Evolutionary conservation across 2,329 filamentous ascomycete species (phyloP), one percentile per base, ranked within the genome.

Genomic region (Diaporthe sp.): DNA sequence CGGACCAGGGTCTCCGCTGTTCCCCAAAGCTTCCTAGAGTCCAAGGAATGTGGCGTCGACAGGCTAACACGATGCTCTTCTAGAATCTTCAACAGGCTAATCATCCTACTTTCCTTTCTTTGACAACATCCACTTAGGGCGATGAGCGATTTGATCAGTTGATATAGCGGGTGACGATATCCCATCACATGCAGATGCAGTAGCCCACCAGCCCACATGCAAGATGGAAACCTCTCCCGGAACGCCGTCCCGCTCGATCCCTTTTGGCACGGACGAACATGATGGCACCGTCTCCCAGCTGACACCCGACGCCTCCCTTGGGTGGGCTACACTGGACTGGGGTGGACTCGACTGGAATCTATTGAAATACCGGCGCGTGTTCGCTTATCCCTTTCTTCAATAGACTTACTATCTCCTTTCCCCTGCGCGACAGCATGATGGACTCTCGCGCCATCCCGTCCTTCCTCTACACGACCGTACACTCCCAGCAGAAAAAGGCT

Each of bases 11-110:
- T 37, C 4, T 70, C 68, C 55, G 51, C 15, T 27, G 7, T 70
- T 44, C 15, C 66, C 51, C 25, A 53, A 56, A 70, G 39, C 68
- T 47, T 58, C 19, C 12, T 37, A 27, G 17, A n/a, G 39, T 12
- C 68, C 56, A 58, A 58, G 69, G 25, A 71, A 61, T 71, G 55
- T 71, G 69, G 69, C 42, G 69, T 37, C n/a, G 25, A 35, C 25
- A 61, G 25, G 37, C 32, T 22, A 39, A 68, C 63, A 53, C 25
- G 22, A 37, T 51, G n/a, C 25, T 30, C 55, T 61, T 53, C 27
- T 32, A 30, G 55, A 70, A 71, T 30, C 27, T 12, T 37, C 42
- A 61, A 51, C 32, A 61, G 63, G 32, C 63, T 51, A 66, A 66
- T 51, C 22, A 37, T 27, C 30, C 47, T 27, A 39, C 63, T 32